A percentile compares a stretch with the other conserved stretches of the same genome.
These are phyloP conservation scores for Cyclotella atomus DNA, from an alignment of 108 stramenopile species.

Conservation along the genomic window DNA sequence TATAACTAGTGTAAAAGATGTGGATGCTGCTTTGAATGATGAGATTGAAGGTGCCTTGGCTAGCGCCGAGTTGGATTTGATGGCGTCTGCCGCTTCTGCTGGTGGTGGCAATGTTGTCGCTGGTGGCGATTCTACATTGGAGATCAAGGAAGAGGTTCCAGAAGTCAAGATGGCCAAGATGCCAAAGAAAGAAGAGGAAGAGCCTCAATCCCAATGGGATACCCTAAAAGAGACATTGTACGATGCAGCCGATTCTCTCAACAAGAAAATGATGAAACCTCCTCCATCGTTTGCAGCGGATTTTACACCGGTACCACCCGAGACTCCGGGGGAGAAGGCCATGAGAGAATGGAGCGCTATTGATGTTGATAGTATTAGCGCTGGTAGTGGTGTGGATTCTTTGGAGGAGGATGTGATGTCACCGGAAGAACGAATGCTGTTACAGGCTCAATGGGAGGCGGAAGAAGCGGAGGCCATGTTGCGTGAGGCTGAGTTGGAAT, in stretches of 20 bases:
- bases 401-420: not conserved
- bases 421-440: not conserved
- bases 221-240: conserved; percentile 16
- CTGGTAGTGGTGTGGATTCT: not conserved
- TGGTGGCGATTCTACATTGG: too few relatives aligned
- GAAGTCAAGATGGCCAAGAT: not conserved
- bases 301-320: not conserved
- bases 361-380: conserved; percentile 4
- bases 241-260: not conserved
- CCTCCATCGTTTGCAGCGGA: conserved; percentile 3
- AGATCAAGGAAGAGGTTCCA: not conserved
- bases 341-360: conserved; percentile 28
- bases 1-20: conserved; percentile 17
- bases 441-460: conserved; percentile 21
- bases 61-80: conserved; percentile 15
- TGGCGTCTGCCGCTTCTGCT: not conserved
- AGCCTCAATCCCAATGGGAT: not conserved
- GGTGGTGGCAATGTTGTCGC: too few relatives aligned
- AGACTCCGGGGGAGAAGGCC: conserved; percentile 22
- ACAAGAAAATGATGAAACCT: not conserved
- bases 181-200: not conserved
- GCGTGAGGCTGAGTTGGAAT: conserved; percentile 25
- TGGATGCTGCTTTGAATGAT: conserved; percentile 18
- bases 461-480: conserved; percentile 21
- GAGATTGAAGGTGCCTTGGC: conserved; percentile 27